Percentiles rank a stretch among this genome's conserved stretches.
Evolutionary conservation across 2,329 filamentous ascomycete species (phyloP).

Genomic region (Cercospora janseana): DNA sequence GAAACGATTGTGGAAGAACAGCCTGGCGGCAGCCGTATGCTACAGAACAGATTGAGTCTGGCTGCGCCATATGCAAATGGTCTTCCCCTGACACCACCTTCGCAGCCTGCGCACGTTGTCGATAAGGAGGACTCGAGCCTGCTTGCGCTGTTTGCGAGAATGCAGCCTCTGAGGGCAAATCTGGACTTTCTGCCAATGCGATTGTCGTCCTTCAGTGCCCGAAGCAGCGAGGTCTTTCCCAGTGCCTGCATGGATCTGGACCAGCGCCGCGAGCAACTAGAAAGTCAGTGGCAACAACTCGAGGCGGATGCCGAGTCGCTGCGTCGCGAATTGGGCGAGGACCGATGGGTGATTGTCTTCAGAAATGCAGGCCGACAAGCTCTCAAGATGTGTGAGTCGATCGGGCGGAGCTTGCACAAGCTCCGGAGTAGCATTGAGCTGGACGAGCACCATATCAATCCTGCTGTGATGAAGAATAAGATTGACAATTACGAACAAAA

Average conservation of each 20-base stretch:
- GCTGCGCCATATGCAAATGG: constrained; percentile 54
- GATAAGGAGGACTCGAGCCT: constrained; percentile 82
- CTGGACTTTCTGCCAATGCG: constrained; percentile 96
- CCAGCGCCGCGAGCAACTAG: constrained; percentile 68
- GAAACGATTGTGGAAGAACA: constrained; percentile 92
- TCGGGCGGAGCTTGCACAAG: constrained; percentile 81
- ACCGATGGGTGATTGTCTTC: constrained; percentile 95
- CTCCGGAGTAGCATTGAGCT: constrained; percentile 76
- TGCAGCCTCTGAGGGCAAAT: constrained; percentile 90
- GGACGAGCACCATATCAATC: constrained; percentile 70
- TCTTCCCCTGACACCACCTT: constrained; percentile 54
- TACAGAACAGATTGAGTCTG: constrained; percentile 66
- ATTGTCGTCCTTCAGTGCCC: constrained; percentile 76
- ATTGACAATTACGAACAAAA: constrained; percentile 94
- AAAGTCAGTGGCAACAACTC: constrained; percentile 82
- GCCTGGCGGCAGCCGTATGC: constrained; percentile 52
- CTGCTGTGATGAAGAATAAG: constrained; percentile 70
- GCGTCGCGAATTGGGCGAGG: constrained; percentile 86
- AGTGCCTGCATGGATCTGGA: constrained; percentile 88
- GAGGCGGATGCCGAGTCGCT: constrained; percentile 87
- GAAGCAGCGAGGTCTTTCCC: constrained; percentile 77
- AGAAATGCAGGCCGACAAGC: constrained; percentile 87
- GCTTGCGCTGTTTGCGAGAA: constrained; percentile 85
- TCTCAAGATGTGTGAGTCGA: constrained; percentile 94
- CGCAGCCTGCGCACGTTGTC: constrained; percentile 38